A percentile compares a stretch with the other conserved stretches of the same genome.
These are phyloP conservation scores for Ilex aquifolium DNA, from an alignment of 257 asterid genomes.

Conservation along the genomic window DNA sequence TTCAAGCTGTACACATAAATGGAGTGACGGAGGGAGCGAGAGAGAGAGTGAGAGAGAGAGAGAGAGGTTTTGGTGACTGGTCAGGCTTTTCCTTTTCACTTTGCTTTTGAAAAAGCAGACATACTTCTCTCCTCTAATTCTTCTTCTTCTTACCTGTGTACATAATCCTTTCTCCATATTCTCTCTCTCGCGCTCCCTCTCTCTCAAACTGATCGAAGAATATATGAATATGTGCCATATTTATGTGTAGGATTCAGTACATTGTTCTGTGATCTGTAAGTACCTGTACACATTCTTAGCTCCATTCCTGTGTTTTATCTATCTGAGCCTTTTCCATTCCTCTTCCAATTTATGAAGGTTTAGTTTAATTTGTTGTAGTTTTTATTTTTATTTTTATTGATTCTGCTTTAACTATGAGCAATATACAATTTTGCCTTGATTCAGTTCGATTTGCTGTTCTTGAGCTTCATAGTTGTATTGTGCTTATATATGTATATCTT, in stretches of 20 bases:
- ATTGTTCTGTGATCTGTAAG: constrained; percentile 24
- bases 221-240: constrained; percentile 17
- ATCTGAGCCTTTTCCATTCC: constrained; percentile 6
- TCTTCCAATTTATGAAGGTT: background rate
- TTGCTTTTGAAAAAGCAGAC: constrained; percentile 61
- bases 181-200: constrained; percentile 2
- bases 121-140: constrained; percentile 27
- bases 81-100: constrained; percentile 52
- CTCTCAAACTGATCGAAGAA: constrained; percentile 14
- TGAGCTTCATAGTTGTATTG: constrained; percentile 5
- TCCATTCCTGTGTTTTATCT: background rate
- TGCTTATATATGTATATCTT: background rate
- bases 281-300: constrained; percentile 6
- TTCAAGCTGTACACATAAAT: background rate
- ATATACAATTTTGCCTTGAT: constrained; percentile 20
- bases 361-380: background rate
- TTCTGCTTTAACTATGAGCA: constrained; percentile 12
- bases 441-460: constrained; percentile 2
- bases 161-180: constrained; percentile 10
- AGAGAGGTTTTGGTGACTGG: constrained; percentile 18
- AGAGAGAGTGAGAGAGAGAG: background rate
- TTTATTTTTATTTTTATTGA: background rate
- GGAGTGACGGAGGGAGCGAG: background rate
- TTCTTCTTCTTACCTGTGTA: constrained; percentile 21
- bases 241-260: constrained; percentile 18